These are phyloP conservation scores for Corrigiola litoralis DNA, from an alignment of 179 eudicot species.

Conservation along the genomic window DNA sequence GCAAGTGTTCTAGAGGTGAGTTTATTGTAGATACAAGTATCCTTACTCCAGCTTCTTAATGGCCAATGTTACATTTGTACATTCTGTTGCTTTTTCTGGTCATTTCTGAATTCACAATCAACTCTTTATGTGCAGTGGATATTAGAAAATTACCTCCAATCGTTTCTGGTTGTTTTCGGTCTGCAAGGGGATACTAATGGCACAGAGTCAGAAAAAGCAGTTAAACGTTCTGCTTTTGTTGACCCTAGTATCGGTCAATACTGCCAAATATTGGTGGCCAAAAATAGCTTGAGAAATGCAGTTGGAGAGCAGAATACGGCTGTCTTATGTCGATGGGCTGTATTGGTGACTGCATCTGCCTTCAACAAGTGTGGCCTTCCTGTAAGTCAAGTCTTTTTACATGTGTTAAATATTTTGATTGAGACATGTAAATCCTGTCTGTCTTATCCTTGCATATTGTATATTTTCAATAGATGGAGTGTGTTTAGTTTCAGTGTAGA, in stretches of 20 bases:
- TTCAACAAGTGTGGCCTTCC: conserved; percentile 75
- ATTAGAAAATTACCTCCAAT: conserved; percentile 60
- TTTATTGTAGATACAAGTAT: not conserved
- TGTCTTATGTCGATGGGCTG: conserved; percentile 63
- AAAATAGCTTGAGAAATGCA: conserved; percentile 76
- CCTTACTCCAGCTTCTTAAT: not conserved
- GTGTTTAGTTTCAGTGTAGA: not conserved
- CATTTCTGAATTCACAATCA: conserved; percentile 14
- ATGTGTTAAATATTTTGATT: conserved; percentile 3
- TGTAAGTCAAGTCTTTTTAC: conserved; percentile 49
- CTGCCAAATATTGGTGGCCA: conserved; percentile 70
- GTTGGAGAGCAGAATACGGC: conserved; percentile 72
- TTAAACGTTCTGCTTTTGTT: conserved; percentile 44
- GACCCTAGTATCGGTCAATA: conserved; percentile 89
- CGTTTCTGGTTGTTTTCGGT: conserved; percentile 57
- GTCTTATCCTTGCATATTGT: not conserved
- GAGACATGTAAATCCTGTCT: not conserved
- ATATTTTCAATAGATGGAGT: not conserved
- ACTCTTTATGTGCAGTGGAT: conserved; percentile 57
- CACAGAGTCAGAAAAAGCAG: conserved; percentile 30
- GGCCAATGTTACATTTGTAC: not conserved
- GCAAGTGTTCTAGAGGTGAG: conserved; percentile 81
- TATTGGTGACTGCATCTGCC: conserved; percentile 59
- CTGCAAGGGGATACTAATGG: conserved; percentile 35
- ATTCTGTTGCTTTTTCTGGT: not conserved